These are phyloP conservation scores for Edaphochlamys debaryana DNA, from an alignment of 139 green algal genomes.

Conservation along the genomic window DNA sequence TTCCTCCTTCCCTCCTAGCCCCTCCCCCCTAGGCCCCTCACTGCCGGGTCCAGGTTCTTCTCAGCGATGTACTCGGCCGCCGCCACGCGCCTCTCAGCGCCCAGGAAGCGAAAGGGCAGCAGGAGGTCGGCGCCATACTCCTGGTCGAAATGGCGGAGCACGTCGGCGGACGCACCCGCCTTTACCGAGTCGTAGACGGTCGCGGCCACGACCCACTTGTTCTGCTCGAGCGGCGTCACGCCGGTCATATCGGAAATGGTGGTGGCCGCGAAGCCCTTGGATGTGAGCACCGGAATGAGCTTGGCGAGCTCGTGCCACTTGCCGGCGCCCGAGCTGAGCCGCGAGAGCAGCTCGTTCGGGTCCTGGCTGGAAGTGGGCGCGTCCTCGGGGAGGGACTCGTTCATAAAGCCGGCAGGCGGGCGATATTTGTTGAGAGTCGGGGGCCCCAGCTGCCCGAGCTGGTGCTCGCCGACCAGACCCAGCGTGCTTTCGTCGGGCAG, in stretches of 20 bases:
- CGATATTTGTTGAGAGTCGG: constrained; percentile 61
- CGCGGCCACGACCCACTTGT: constrained; percentile 67
- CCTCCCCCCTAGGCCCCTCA: constrained; percentile 25
- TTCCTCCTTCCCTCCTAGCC: neutral
- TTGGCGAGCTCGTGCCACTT: constrained; percentile 83
- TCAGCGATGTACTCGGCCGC: constrained; percentile 67
- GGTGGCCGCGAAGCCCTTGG: constrained; percentile 61
- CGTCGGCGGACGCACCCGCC: constrained; percentile 31
- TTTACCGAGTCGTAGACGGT: constrained; percentile 78
- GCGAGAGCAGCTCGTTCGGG: constrained; percentile 62
- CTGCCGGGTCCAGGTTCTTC: constrained; percentile 51
- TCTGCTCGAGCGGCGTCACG: constrained; percentile 74
- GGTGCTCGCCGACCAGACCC: neutral
- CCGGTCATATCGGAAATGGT: constrained; percentile 74
- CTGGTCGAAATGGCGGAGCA: constrained; percentile 65
- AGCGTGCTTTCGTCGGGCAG: constrained; percentile 34
- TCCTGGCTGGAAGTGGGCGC: neutral
- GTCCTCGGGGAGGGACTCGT: constrained; percentile 47
- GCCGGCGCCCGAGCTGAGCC: constrained; percentile 55
- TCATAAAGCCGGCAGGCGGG: constrained; percentile 85
- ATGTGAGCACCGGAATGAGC: constrained; percentile 67
- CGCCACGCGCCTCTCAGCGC: constrained; percentile 52
- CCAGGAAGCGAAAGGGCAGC: constrained; percentile 78
- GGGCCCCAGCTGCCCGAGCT: neutral
- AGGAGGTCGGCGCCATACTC: constrained; percentile 63